Percentiles rank a stretch among this genome's conserved stretches.
Conservation (phyloP, 768 basidiomycete species). For the Hortiboletus campestris region DNA sequence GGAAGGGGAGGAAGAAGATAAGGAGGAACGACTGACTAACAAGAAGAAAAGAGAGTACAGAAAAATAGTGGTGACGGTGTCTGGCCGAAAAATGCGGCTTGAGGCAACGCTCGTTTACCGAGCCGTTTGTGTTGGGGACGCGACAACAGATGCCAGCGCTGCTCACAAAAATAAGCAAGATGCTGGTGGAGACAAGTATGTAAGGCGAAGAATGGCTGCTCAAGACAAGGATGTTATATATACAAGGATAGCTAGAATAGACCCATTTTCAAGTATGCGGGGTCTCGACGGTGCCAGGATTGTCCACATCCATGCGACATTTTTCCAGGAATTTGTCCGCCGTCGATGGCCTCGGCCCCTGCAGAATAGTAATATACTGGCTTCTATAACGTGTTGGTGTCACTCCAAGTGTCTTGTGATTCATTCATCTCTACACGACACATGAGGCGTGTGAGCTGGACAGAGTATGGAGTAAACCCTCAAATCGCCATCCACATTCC, state of each 20-base stretch:
- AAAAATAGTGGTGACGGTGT: conserved; percentile 13
- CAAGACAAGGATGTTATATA: conserved; percentile 22
- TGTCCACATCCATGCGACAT: conserved; percentile 20
- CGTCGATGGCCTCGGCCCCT: conserved; percentile 16
- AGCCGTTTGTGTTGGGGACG: conserved; percentile 25
- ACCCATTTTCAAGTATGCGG: conserved; percentile 23
- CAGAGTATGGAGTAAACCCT: conserved; percentile 2
- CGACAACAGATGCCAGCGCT: conserved; percentile 18
- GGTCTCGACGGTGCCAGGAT: conserved; percentile 30
- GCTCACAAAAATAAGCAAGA: background rate
- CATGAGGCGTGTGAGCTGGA: conserved; percentile 15
- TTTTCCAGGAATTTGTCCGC: conserved; percentile 20
- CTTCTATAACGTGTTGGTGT: conserved; percentile 28
- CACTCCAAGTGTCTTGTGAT: conserved; percentile 27
- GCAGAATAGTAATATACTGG: conserved; percentile 21
- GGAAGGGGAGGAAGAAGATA: conserved; percentile 2
- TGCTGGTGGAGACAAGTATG: conserved; percentile 1
- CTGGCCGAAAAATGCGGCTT: conserved; percentile 18
- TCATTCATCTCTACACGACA: conserved; percentile 9
- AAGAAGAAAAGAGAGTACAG: conserved; percentile 15
- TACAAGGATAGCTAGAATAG: background rate
- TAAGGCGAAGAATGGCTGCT: background rate
- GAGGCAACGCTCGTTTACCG: conserved; percentile 33
- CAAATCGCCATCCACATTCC: background rate
- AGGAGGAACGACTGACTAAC: conserved; percentile 2